These are phyloP conservation scores for Cymbopogon flexuosus DNA, from an alignment of 202 grass and related monocot genomes.

Conservation along the genomic window DNA sequence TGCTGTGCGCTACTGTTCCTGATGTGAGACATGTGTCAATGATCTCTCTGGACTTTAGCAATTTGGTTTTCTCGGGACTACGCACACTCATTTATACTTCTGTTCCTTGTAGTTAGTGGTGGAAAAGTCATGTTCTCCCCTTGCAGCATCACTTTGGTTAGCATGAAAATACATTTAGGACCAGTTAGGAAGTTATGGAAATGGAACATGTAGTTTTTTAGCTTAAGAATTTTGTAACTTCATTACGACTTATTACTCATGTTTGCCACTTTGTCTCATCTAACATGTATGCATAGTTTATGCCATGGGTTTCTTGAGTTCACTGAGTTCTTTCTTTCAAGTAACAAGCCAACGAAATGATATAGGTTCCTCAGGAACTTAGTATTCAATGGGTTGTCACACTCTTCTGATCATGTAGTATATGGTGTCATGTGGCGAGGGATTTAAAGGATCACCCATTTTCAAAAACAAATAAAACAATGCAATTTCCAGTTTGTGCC, in stretches of 20 bases:
- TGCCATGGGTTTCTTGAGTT: neutral
- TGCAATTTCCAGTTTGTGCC: neutral
- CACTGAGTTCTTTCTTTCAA: neutral
- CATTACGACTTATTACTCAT: neutral
- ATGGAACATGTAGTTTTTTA: neutral
- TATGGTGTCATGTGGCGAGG: neutral
- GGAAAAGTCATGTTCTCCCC: neutral
- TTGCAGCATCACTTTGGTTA: neutral
- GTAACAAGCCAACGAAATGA: neutral
- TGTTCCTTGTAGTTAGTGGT: neutral
- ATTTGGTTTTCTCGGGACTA: neutral
- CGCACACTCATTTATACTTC: neutral
- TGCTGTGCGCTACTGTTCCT: neutral
- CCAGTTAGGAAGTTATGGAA: neutral
- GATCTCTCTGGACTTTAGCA: neutral
- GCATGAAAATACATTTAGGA: neutral
- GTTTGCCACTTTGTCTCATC: neutral
- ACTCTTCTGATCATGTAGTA: neutral
- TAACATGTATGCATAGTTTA: neutral
- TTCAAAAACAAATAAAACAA: neutral
- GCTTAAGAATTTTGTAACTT: neutral
- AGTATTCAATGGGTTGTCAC: neutral
- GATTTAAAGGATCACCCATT: neutral
- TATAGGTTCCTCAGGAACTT: neutral
- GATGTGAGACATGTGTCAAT: neutral